Evolutionary conservation across 2,329 filamentous ascomycete species (phyloP), one percentile per base, ranked within the genome.

Genomic region (Triangularia verruculosa): DNA sequence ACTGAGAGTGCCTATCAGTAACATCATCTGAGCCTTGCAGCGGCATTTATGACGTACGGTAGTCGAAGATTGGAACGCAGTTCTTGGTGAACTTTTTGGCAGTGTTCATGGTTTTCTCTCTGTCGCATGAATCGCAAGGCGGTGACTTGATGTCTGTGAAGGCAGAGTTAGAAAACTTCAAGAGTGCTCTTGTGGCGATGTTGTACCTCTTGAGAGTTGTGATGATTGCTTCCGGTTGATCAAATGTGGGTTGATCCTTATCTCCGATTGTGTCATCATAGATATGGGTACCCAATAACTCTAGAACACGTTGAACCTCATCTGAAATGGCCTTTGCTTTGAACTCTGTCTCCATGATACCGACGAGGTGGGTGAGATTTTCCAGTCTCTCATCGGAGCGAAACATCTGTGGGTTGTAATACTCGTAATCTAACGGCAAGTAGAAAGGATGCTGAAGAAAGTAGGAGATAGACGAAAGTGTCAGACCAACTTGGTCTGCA

Each of bases 341-440:
- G 12, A 55, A 61, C 13, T 54, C 58, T 13, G 12, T 39, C 13
- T 54, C 47, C 4, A 25, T 53, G 12, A 55, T 63, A 13, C 61
- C 63, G 22, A 67, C 61, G 3, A 67, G 61, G n/a, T 64, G 56
- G 9, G 57, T 60, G 3, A 68, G 59, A 39, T 67, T 54, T 22
- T 51, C 52, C 51, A 54, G 57, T 4, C 20, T 12, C 9, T 58
- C 65, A 11, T 47, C 56, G 8, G 30, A 32, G 15, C 59, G 61
- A 20, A 57, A 61, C 27, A 64, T 64, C 17, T 68, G 66, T 1
- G 66, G 66, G 28, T 68, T 68, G 12, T 56, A 27, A 22, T 68
- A 66, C 52, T 55, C 43, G 4, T n/a, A 62, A 4, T 20, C 56
- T 6, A 11, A 4, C 15, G 57, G 47, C 9, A 65, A 43, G n/a